Evolutionary conservation across 495 filamentous ascomycete genomes (phyloP), one percentile per base, ranked within the genome.

Genomic region (Lepraria neglecta): DNA sequence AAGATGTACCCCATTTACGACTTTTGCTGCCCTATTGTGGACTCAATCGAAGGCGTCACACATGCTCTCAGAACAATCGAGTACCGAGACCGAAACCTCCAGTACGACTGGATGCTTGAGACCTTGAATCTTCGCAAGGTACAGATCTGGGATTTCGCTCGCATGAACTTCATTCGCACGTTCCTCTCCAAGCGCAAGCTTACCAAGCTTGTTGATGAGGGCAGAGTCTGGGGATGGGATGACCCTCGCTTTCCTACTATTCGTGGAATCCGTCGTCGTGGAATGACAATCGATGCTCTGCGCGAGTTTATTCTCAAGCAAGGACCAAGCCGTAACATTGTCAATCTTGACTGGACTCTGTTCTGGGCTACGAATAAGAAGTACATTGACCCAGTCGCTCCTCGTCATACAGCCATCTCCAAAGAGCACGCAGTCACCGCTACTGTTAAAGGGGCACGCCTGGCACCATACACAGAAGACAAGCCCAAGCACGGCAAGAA

Each of bases 291-390:
- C 47, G 82, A 86, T 52, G 92, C 90, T 10, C 81, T 97, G 21
- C 85, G 89, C 14, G 90, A 94, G 71, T 96, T 96, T 73, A 95
- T 96, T 70, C 76, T 96, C 33, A 92, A 90, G 75, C 92, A 96
- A 73, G 92, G 92, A 0, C 91, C 91, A 3, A 89, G 85, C 62
- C 86, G 89, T 67, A 92, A 92, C 74, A 87, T 96, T 48, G 87
- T 88, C 63, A 90, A 89, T 64, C 87, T 92, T 70, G 91, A 96
- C 77, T 96, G 92, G 92, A 84, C 84, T 64, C 79, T 82, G 56
- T 90, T 96, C 79, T 96, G 92, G 92, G 89, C 91, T 10, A 89
- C 85, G 56, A 96, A 97, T 80, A 95, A 94, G 78, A 95, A 95
- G 75, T 86, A 90, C 67, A 95, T 96, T 65, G 92, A 97, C 71